Percentiles rank a stretch among this genome's conserved stretches.
Evolutionary conservation across 2,329 filamentous ascomycete genomes (phyloP).

Genomic region (Raffaelea ambrosiae): DNA sequence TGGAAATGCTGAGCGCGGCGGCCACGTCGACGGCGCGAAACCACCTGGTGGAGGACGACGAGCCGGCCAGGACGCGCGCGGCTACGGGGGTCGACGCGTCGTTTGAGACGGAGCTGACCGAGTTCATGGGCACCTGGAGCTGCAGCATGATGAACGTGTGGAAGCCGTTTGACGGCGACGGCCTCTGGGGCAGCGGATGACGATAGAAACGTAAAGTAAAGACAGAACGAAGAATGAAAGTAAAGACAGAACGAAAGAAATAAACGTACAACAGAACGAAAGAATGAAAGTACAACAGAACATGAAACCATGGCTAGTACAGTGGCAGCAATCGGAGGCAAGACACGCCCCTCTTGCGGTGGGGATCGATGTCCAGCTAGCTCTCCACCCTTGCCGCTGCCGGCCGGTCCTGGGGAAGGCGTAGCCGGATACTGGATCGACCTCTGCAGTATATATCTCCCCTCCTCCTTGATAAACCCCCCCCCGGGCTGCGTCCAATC

Average conservation of each 20-base stretch:
- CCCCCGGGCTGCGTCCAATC: not conserved
- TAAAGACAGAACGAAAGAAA: not conserved
- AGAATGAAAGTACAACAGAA: too few relatives aligned
- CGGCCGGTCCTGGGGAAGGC: too few relatives aligned
- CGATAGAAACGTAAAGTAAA: not conserved
- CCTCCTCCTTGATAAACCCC: too few relatives aligned
- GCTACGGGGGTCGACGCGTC: not conserved
- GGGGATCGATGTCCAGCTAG: too few relatives aligned
- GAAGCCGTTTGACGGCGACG: slow-evolving; percentile 1
- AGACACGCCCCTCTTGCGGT: too few relatives aligned
- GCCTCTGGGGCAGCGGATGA: not conserved
- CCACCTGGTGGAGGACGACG: too few relatives aligned
- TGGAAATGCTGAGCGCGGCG: slow-evolving; percentile 2
- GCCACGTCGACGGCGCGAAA: slow-evolving; percentile 1
- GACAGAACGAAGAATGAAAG: not conserved
- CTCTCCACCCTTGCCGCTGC: too few relatives aligned
- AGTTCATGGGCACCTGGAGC: slow-evolving; percentile 4
- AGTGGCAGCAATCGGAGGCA: too few relatives aligned
- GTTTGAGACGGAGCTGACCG: slow-evolving; percentile 5
- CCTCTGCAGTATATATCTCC: too few relatives aligned
- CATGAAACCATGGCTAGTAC: too few relatives aligned
- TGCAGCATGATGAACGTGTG: slow-evolving; percentile 6
- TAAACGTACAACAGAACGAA: too few relatives aligned
- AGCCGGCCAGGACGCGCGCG: not conserved
- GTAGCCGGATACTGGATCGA: not conserved